Evolutionary conservation across 345 rosid genomes (phyloP).

Genomic region (Boechera retrofracta): DNA sequence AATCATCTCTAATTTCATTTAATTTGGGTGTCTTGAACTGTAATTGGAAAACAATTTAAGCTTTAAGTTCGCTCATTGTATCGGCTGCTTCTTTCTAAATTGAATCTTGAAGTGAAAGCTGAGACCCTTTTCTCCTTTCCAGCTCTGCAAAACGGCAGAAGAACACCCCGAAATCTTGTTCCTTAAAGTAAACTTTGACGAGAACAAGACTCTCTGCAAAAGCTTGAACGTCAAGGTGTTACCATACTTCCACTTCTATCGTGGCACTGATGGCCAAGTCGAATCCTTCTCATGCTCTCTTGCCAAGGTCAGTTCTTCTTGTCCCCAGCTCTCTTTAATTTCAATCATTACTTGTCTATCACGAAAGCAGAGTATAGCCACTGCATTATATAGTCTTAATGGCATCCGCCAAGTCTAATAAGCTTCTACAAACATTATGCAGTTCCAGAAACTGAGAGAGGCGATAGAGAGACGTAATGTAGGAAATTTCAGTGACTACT

Average conservation of each 20-base stretch:
- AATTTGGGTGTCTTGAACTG: background rate
- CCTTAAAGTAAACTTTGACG: constrained; percentile 88
- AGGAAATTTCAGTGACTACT: constrained; percentile 50
- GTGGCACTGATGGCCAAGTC: constrained; percentile 70
- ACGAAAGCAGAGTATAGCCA: constrained; percentile 2
- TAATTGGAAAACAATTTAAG: too few relatives aligned
- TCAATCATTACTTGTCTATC: background rate
- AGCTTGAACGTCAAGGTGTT: constrained; percentile 85
- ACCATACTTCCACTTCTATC: constrained; percentile 88
- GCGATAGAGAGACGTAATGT: constrained; percentile 68
- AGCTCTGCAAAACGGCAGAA: constrained; percentile 85
- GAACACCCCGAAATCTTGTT: constrained; percentile 78
- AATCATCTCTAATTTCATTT: constrained; percentile 9
- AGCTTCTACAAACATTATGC: constrained; percentile 45
- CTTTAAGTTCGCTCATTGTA: too few relatives aligned
- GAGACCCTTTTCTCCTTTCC: constrained; percentile 10
- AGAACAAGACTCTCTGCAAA: constrained; percentile 91
- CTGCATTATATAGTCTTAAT: background rate
- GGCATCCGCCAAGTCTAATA: background rate
- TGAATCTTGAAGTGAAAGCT: background rate
- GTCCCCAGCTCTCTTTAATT: background rate
- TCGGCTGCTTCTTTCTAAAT: too few relatives aligned
- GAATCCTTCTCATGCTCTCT: constrained; percentile 93
- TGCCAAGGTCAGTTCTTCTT: constrained; percentile 63
- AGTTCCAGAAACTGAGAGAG: constrained; percentile 87